A percentile compares a stretch with the other conserved stretches of the same genome.
phyloP scores from a whole-genome alignment of 2,329 filamentous ascomycete genomes.

The Fusarium sp. region DNA sequence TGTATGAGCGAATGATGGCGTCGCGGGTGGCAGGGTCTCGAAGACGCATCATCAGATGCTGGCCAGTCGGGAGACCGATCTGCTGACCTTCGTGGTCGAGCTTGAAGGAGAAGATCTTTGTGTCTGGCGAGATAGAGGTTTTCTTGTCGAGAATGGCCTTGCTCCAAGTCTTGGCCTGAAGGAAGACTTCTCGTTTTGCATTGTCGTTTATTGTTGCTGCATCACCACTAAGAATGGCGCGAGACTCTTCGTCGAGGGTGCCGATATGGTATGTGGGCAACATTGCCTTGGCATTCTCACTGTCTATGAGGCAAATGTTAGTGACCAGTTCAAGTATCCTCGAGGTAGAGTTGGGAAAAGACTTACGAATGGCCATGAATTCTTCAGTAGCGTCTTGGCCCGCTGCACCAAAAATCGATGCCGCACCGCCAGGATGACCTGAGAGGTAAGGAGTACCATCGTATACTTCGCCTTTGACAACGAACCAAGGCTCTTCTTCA shows the following conservation, averaged over 20 bases:
- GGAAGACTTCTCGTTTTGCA: slow-evolving; percentile 71
- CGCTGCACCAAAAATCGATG: slow-evolving; percentile 86
- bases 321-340: neutral
- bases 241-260: slow-evolving; percentile 73
- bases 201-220: slow-evolving; percentile 52
- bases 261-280: slow-evolving; percentile 90
- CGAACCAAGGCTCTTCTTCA: slow-evolving; percentile 83
- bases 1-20: slow-evolving; percentile 87
- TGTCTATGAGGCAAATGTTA: slow-evolving; percentile 69
- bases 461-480: slow-evolving; percentile 89
- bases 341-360: neutral
- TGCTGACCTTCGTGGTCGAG: slow-evolving; percentile 78
- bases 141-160: slow-evolving; percentile 78
- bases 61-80: slow-evolving; percentile 84
- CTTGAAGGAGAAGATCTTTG: slow-evolving; percentile 83
- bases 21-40: slow-evolving; percentile 78
- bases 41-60: slow-evolving; percentile 88
- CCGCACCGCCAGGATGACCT: slow-evolving; percentile 86
- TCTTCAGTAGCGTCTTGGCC: slow-evolving; percentile 87
- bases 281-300: slow-evolving; percentile 92
- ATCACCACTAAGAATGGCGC: slow-evolving; percentile 64
- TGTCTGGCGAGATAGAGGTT: slow-evolving; percentile 79
- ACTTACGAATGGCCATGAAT: slow-evolving; percentile 90
- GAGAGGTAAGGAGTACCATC: slow-evolving; percentile 85
- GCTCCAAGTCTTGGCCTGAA: slow-evolving; percentile 80